Evolutionary conservation across 371 early-diverging fungal species (phyloP).

Genomic region (Actinomucor elegans): DNA sequence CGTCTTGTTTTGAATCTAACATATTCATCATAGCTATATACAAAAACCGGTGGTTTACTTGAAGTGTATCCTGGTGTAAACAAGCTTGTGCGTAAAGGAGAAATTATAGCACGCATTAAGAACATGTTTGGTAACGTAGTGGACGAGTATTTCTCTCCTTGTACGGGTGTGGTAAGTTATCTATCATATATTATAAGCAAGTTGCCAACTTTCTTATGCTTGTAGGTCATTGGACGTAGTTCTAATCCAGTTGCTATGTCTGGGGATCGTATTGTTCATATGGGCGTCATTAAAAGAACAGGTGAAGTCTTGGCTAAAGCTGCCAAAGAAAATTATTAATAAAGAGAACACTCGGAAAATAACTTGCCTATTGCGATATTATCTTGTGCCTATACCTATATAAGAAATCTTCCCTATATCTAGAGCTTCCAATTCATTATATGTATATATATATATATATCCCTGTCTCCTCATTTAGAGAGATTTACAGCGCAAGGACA

Average conservation of each 20-base stretch:
- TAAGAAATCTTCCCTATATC: too few species aligned
- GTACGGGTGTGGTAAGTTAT: conserved; percentile 69
- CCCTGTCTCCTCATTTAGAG: too few species aligned
- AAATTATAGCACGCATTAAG: conserved; percentile 81
- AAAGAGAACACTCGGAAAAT: neutral
- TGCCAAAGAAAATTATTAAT: conserved; percentile 31
- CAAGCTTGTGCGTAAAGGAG: conserved; percentile 78
- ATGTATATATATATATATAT: too few species aligned
- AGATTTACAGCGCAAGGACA: too few species aligned
- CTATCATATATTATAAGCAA: neutral
- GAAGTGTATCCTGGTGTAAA: conserved; percentile 82
- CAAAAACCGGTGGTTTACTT: conserved; percentile 64
- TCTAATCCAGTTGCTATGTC: conserved; percentile 72
- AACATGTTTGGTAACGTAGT: conserved; percentile 86
- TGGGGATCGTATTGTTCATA: conserved; percentile 73
- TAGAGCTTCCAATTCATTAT: too few species aligned
- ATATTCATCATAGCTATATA: conserved; percentile 28
- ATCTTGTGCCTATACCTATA: too few species aligned
- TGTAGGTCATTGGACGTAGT: conserved; percentile 32
- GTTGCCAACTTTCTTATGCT: neutral
- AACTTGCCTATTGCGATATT: too few species aligned
- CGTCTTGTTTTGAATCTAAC: conserved; percentile 32
- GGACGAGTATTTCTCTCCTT: conserved; percentile 80
- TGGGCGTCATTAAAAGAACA: conserved; percentile 63
- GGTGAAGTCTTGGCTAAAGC: conserved; percentile 26